A percentile compares a stretch with the other conserved stretches of the same genome.
These are phyloP conservation scores for Opeltia flavorubescens DNA, from an alignment of 495 filamentous ascomycete genomes.

Conservation along the genomic window DNA sequence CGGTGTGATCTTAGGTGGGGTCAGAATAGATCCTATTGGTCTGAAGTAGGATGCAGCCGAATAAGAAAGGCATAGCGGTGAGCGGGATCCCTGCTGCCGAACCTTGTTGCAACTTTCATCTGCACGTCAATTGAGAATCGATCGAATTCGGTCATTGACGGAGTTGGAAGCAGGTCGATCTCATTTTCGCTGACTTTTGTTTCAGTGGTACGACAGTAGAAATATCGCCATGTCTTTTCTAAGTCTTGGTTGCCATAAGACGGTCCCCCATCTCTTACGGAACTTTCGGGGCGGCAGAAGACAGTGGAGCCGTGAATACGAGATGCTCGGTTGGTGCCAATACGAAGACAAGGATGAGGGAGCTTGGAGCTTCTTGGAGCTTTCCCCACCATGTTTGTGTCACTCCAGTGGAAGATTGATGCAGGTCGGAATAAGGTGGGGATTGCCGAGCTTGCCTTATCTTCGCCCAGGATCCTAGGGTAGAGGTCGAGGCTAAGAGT, in stretches of 20 bases:
- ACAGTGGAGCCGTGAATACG: neutral
- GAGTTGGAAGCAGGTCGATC: too few relatives aligned
- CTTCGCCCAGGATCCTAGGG: neutral
- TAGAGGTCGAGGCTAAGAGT: too few relatives aligned
- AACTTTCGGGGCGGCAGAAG: too few relatives aligned
- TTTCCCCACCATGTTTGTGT: neutral
- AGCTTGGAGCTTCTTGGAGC: neutral
- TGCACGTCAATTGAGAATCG: too few relatives aligned
- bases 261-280: too few relatives aligned
- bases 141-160: too few relatives aligned
- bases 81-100: neutral
- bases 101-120: neutral
- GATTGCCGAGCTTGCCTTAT: neutral
- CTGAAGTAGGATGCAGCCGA: neutral
- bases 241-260: too few relatives aligned
- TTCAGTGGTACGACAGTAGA: too few relatives aligned
- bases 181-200: too few relatives aligned
- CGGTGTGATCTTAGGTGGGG: neutral
- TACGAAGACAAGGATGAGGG: neutral
- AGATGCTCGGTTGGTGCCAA: neutral
- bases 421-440: neutral
- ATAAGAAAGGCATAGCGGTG: neutral
- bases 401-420: too few relatives aligned
- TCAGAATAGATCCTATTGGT: neutral
- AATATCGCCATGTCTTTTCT: too few relatives aligned